These are phyloP conservation scores for Hypericum perforatum DNA, from an alignment of 345 rosid species.

Conservation along the genomic window DNA sequence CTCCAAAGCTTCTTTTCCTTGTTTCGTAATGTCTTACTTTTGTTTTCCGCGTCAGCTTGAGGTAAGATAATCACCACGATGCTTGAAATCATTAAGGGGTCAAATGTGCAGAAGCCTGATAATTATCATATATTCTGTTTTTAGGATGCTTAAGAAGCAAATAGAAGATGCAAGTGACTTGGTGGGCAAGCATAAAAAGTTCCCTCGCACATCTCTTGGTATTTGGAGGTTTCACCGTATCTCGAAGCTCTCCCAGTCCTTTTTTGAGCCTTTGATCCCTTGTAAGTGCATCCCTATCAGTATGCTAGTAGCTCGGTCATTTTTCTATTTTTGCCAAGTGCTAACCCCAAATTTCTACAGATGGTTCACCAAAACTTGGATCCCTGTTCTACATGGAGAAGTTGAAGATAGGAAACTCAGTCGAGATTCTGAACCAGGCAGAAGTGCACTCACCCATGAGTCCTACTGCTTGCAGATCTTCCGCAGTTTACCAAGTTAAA, in stretches of 20 bases:
- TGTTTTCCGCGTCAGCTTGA: too few relatives aligned
- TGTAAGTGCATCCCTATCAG: slow-evolving; percentile 31
- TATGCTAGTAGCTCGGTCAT: neutral
- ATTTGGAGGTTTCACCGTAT: slow-evolving; percentile 34
- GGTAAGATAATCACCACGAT: too few relatives aligned
- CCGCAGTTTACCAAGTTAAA: too few relatives aligned
- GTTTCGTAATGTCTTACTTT: too few relatives aligned
- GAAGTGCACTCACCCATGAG: too few relatives aligned
- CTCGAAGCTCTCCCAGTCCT: slow-evolving; percentile 26
- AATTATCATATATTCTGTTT: slow-evolving; percentile 9
- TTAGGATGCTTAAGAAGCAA: slow-evolving; percentile 45
- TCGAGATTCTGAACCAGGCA: too few relatives aligned
- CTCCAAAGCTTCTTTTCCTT: too few relatives aligned
- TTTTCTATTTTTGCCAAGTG: slow-evolving; percentile 16
- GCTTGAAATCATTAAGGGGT: too few relatives aligned
- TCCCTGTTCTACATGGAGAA: slow-evolving; percentile 28
- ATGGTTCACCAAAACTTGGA: slow-evolving; percentile 38
- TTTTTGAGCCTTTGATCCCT: slow-evolving; percentile 47
- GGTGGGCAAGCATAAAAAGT: slow-evolving; percentile 45
- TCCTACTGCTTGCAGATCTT: too few relatives aligned
- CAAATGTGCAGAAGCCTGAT: neutral
- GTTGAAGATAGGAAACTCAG: slow-evolving; percentile 13
- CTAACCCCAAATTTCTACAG: slow-evolving; percentile 34
- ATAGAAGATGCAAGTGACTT: slow-evolving; percentile 51
- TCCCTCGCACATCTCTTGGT: slow-evolving; percentile 25